Evolutionary conservation across 2,329 filamentous ascomycete genomes (phyloP).

Genomic region (Bipolaris zeicola): DNA sequence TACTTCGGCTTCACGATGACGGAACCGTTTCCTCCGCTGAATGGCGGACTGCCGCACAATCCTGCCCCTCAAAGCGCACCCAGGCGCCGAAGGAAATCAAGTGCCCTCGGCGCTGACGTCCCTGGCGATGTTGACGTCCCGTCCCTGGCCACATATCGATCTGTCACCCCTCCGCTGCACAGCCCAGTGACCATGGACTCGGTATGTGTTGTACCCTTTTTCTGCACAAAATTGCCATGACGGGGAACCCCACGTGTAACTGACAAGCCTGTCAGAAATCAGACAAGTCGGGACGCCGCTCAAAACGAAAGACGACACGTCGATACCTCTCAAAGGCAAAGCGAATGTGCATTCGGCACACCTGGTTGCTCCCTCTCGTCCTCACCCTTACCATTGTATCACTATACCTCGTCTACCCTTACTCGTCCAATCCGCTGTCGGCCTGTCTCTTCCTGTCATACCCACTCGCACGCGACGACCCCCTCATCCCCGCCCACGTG

Average conservation of each 20-base stretch:
- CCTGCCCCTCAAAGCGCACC: constrained; percentile 22
- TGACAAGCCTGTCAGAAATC: constrained; percentile 21
- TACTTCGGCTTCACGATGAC: constrained; percentile 20
- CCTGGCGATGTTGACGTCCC: constrained; percentile 53
- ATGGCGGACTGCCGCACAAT: constrained; percentile 23
- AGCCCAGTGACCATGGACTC: constrained; percentile 21
- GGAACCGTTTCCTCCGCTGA: constrained; percentile 44
- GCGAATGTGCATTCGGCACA: constrained; percentile 58
- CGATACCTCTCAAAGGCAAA: constrained; percentile 54
- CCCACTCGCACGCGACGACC: constrained; percentile 62
- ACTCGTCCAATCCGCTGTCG: constrained; percentile 76
- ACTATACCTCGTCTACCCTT: constrained; percentile 77
- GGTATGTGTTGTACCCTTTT: constrained; percentile 21
- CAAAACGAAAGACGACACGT: constrained; percentile 55
- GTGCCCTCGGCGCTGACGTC: constrained; percentile 57
- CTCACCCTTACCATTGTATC: constrained; percentile 67
- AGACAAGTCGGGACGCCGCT: constrained; percentile 43
- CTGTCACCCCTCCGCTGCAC: constrained; percentile 27
- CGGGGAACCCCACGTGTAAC: neutral
- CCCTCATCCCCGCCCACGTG: constrained; percentile 26
- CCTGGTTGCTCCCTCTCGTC: constrained; percentile 71
- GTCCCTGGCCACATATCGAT: constrained; percentile 54
- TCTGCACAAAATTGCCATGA: neutral
- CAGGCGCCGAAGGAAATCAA: constrained; percentile 51
- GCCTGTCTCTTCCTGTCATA: constrained; percentile 91